phyloP scores from a whole-genome alignment of 1,284 basidiomycete genomes.

The Porphyrellus sp. region DNA sequence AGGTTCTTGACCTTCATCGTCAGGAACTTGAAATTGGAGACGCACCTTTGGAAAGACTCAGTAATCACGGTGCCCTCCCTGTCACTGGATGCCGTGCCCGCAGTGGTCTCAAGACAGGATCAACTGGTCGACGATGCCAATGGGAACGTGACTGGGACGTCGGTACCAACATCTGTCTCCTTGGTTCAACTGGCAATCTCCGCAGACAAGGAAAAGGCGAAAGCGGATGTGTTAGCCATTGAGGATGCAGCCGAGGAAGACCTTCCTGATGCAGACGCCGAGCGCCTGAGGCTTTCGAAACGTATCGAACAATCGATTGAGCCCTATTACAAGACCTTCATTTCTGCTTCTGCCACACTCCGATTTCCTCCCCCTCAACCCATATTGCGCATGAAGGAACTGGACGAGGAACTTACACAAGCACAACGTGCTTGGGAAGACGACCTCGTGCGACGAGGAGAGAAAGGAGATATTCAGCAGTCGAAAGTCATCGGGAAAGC shows the following conservation, averaged over 20 bases:
- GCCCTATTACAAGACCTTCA: constrained; percentile 80
- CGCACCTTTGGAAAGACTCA: constrained; percentile 92
- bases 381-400: constrained; percentile 80
- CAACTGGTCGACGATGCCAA: constrained; percentile 11
- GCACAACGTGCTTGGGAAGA: constrained; percentile 80
- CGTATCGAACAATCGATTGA: constrained; percentile 76
- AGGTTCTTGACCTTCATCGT: constrained; percentile 91
- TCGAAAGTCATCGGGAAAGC: constrained; percentile 33
- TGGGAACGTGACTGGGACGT: constrained; percentile 19
- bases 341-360: constrained; percentile 88
- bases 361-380: constrained; percentile 89
- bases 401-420: constrained; percentile 70
- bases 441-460: constrained; percentile 76
- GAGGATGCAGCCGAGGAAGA: constrained; percentile 46
- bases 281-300: constrained; percentile 62
- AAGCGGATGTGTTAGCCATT: constrained; percentile 12
- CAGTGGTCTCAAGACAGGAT: constrained; percentile 27
- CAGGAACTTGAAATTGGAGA: constrained; percentile 90
- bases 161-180: constrained; percentile 34
- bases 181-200: constrained; percentile 33
- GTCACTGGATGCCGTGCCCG: constrained; percentile 61
- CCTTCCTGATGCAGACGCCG: constrained; percentile 65
- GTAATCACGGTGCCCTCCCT: constrained; percentile 77
- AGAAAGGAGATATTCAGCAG: constrained; percentile 50
- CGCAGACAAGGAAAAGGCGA: constrained; percentile 16